phyloP scores from a whole-genome alignment of 1,139 yeast species.

The Sugiyamaella novakii region DNA sequence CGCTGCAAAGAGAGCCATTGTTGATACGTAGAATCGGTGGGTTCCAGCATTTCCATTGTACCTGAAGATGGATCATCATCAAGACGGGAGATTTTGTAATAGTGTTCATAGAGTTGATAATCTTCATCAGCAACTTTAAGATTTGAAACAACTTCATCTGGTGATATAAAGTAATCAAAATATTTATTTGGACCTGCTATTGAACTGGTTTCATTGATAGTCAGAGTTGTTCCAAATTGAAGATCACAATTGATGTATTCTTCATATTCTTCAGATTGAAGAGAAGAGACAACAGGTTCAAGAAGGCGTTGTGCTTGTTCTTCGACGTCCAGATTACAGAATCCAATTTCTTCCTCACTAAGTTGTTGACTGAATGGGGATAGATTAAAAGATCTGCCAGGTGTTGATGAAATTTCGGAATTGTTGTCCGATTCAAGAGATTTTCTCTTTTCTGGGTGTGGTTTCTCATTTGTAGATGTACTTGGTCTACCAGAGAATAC shows the following conservation, averaged over 20 bases:
- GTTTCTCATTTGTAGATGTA: conserved; percentile 12
- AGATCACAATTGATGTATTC: conserved; percentile 21
- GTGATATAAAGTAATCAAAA: conserved; percentile 19
- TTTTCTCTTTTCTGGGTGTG: conserved; percentile 2
- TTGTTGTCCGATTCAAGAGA: conserved; percentile 1
- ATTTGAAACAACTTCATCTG: conserved; percentile 24
- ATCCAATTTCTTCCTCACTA: not conserved
- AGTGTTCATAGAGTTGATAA: conserved; percentile 23
- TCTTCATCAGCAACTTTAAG: conserved; percentile 23
- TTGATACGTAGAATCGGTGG: not conserved
- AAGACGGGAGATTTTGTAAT: conserved; percentile 20
- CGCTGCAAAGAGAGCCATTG: conserved; percentile 7
- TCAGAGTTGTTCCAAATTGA: conserved; percentile 6
- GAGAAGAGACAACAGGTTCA: conserved; percentile 20
- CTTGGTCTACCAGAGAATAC: conserved; percentile 24
- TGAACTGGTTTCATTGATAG: not conserved
- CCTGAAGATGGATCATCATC: conserved; percentile 7
- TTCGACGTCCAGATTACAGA: too few species aligned
- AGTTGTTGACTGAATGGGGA: not conserved
- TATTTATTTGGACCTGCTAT: conserved; percentile 11
- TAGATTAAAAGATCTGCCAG: not conserved
- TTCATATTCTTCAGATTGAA: conserved; percentile 20
- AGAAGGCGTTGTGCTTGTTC: conserved; percentile 17
- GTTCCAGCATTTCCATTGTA: conserved; percentile 1
- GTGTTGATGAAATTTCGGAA: not conserved